Evolutionary conservation across 2,329 filamentous ascomycete genomes (phyloP).

Genomic region (Aureobasidium sp.): DNA sequence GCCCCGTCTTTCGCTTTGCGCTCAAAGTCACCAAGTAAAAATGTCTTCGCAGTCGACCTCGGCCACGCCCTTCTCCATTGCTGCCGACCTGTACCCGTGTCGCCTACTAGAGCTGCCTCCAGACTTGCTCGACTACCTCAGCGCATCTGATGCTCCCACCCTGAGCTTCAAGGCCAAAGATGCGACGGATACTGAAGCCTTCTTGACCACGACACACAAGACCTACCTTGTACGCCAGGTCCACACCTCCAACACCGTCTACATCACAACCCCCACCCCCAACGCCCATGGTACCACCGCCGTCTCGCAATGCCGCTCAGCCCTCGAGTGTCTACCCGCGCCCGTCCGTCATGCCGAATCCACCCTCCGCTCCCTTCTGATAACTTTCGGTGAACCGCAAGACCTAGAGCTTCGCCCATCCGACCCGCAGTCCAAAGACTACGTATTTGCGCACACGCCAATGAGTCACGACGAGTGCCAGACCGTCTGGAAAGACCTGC

Average conservation of each 20-base stretch:
- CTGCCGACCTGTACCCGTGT: conserved; percentile 45
- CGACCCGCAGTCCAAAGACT: conserved; percentile 18
- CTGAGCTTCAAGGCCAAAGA: conserved; percentile 35
- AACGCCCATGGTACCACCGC: conserved; percentile 25
- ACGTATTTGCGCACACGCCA: conserved; percentile 43
- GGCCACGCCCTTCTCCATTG: conserved; percentile 38
- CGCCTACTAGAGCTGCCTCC: conserved; percentile 55
- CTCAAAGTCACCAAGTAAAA: not conserved
- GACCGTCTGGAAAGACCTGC: conserved; percentile 43
- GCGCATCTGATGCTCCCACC: conserved; percentile 39
- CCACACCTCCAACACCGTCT: conserved; percentile 58
- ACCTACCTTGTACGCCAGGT: conserved; percentile 58
- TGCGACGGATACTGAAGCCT: conserved; percentile 35
- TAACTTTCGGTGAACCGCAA: conserved; percentile 29
- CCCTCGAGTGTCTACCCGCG: conserved; percentile 35
- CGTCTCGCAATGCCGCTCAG: conserved; percentile 39
- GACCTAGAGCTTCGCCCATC: conserved; percentile 6
- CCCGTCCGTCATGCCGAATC: conserved; percentile 30
- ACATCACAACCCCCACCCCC: conserved; percentile 40
- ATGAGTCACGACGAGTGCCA: conserved; percentile 47
- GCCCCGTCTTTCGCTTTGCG: not conserved
- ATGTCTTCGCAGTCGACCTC: conserved; percentile 9
- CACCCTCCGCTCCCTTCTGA: conserved; percentile 33
- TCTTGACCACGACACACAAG: conserved; percentile 51
- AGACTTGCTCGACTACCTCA: conserved; percentile 49